Base-by-base conservation (phyloP, 2,329 filamentous ascomycete species). In the Pyrenophora tritici-repentis region DNA sequence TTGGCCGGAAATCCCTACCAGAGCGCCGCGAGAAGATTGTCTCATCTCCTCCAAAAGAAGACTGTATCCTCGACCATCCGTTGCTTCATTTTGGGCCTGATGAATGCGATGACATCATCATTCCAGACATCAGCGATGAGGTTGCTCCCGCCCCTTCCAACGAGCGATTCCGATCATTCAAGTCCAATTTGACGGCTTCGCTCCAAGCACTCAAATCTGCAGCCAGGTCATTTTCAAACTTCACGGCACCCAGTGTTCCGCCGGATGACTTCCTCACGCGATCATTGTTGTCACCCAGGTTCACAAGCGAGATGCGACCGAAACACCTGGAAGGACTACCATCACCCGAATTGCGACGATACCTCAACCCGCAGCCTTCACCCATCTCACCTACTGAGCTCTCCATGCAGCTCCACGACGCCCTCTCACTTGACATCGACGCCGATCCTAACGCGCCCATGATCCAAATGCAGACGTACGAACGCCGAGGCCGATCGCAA, bases 401-500 rank as follows among this genome's bases (percentile, higher is more conserved):
- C 22, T 71, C 71, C 6, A 73, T 73, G 64, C 70, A 75, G 32
- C 67, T 75, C 17, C 72, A 74, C 55, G 71, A 73, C 46, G 65
- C 65, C 14, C 60, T 68, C 66, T 73, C 62, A 33, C 59, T 71
- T 32, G 68, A 72, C 44, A 55, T 62, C 31, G 69, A 72, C 42
- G 56, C 59, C 50, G 70, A 72, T 42, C 67, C 71, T 26, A 76
- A 78, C 38, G 77, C 78, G 1, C 79, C 82, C 3, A 83, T 83
- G 49, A 84, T 86, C 53, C 83, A 85, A 62, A 80, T 86, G 78
- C 83, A 86, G 65, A 85, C 83, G 4, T 86, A 86, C 65, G 76
- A 76, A 46, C 76, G 75, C 18, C 69, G 73, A 18, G 60, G 61
- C 32, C 67, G 69, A 35, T 65, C 63, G 24, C 60, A 64, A 14